Evolutionary conservation across 1,139 yeast species (phyloP).

Genomic region (Suhomyces maxii): DNA sequence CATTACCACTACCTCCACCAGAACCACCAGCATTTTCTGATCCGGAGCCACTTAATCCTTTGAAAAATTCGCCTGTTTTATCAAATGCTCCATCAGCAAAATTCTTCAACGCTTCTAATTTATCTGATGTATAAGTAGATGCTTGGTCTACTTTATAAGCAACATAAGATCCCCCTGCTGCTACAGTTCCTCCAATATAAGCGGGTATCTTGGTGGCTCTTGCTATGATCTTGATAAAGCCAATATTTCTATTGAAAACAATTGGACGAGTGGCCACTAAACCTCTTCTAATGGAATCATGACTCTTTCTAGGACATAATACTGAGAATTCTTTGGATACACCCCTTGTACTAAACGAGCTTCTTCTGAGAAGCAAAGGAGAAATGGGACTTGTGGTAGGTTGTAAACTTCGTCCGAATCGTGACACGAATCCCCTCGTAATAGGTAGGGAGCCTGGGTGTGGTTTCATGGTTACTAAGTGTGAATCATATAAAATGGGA

Average conservation of each 20-base stretch:
- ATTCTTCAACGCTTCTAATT: conserved; percentile 60
- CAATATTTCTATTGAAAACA: conserved; percentile 28
- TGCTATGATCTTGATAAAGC: conserved; percentile 50
- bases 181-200: conserved; percentile 84
- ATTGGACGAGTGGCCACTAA: not conserved
- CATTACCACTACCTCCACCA: conserved; percentile 29
- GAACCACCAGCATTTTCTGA: conserved; percentile 15
- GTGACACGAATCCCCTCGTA: conserved; percentile 4
- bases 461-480: not conserved
- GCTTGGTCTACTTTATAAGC: conserved; percentile 92
- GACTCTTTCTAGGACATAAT: conserved; percentile 1
- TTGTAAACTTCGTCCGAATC: conserved; percentile 3
- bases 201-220: conserved; percentile 63
- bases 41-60: conserved; percentile 18
- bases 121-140: conserved; percentile 65
- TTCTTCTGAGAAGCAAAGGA: not conserved
- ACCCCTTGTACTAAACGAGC: not conserved
- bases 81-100: conserved; percentile 49
- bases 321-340: conserved; percentile 4
- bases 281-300: not conserved
- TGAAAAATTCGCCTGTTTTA: conserved; percentile 45
- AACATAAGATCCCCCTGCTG: conserved; percentile 92
- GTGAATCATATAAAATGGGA: conserved; percentile 1
- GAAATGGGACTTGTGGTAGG: not conserved
- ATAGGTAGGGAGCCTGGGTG: conserved; percentile 1